phyloP scores from a whole-genome alignment of 306 rosid genomes.

The Fragaria iinumae region DNA sequence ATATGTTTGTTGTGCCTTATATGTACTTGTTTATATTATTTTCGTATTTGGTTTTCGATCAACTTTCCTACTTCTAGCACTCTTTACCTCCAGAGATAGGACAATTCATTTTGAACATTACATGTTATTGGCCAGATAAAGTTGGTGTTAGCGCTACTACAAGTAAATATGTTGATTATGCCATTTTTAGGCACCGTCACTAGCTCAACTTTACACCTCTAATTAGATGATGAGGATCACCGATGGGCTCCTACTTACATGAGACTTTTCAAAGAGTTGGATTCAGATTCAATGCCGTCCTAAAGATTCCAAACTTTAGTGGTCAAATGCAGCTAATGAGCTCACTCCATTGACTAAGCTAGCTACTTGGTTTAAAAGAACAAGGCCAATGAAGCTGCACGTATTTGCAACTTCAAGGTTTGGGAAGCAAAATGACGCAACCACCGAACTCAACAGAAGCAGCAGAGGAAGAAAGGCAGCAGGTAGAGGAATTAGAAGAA shows the following conservation, averaged over 20 bases:
- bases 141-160: no score
- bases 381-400: not conserved
- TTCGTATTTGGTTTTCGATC: no score
- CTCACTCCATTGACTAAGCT: no score
- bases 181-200: not conserved
- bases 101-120: no score
- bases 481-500: no score
- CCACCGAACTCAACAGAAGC: slow-evolving; percentile 7
- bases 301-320: not conserved
- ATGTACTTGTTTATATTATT: no score
- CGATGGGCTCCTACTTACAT: not conserved
- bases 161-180: no score
- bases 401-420: not conserved
- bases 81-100: no score
- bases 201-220: not conserved
- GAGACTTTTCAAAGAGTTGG: not conserved
- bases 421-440: slow-evolving; percentile 19
- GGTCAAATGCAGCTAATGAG: no score
- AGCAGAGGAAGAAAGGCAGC: slow-evolving; percentile 11
- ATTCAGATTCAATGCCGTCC: not conserved
- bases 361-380: not conserved
- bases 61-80: no score
- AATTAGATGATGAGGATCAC: not conserved
- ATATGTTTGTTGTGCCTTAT: no score
- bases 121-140: no score